phyloP scores from a whole-genome alignment of 2,329 filamentous ascomycete genomes.

The Nigrograna mackinnonii region DNA sequence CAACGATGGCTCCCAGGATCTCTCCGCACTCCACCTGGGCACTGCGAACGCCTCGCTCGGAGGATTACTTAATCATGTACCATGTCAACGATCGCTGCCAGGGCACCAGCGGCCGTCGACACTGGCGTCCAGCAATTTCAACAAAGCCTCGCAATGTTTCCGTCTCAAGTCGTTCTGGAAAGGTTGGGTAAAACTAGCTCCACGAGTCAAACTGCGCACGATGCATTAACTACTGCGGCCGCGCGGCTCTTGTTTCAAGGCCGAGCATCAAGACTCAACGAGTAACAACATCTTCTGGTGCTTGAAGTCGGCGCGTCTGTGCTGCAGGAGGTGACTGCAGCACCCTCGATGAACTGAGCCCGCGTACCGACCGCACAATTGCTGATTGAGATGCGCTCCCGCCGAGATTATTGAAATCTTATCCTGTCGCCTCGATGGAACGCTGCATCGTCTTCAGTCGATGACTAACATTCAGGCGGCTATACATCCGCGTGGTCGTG shows the following conservation, averaged over 20 bases:
- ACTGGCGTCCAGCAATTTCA: slow-evolving; percentile 17
- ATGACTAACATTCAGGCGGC: too few relatives aligned
- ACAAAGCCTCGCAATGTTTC: slow-evolving; percentile 23
- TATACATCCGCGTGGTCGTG: too few relatives aligned
- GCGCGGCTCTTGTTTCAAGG: slow-evolving; percentile 32
- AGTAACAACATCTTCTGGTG: too few relatives aligned
- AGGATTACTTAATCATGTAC: slow-evolving; percentile 41
- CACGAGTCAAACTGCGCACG: too few relatives aligned
- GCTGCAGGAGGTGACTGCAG: too few relatives aligned
- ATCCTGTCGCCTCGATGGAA: too few relatives aligned
- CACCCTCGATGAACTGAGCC: too few relatives aligned
- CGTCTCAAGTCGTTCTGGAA: slow-evolving; percentile 30
- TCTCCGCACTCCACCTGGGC: slow-evolving; percentile 35
- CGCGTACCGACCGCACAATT: too few relatives aligned
- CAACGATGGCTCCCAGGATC: slow-evolving; percentile 37
- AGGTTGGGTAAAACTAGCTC: slow-evolving; percentile 17
- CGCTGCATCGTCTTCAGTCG: too few relatives aligned
- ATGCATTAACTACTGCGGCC: slow-evolving; percentile 11
- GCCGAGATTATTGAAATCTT: too few relatives aligned
- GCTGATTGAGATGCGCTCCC: too few relatives aligned
- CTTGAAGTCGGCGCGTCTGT: too few relatives aligned
- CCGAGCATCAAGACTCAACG: slow-evolving; percentile 11
- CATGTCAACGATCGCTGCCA: slow-evolving; percentile 41
- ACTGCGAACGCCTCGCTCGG: slow-evolving; percentile 40
- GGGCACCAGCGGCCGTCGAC: slow-evolving; percentile 22